phyloP scores from a whole-genome alignment of 768 basidiomycete genomes.

The Leccinum olivaceopallidum region DNA sequence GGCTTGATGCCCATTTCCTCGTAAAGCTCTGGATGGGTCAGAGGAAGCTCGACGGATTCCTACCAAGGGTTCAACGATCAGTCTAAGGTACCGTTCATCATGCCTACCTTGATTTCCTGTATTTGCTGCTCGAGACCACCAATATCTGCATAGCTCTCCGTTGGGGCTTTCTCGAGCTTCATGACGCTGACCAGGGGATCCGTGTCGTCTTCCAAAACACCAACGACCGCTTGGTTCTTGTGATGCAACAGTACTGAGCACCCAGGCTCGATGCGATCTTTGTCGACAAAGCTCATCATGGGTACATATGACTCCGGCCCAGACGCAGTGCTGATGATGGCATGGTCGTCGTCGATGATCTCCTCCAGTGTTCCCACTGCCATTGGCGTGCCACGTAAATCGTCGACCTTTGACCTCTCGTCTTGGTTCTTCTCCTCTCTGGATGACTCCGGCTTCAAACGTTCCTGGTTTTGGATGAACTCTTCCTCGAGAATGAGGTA shows the following conservation, averaged over 20 bases:
- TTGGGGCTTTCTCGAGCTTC: slow-evolving; percentile 99
- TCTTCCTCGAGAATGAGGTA: slow-evolving; percentile 95
- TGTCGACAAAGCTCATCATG: slow-evolving; percentile 98
- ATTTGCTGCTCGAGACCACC: slow-evolving; percentile 97
- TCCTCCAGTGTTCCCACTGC: slow-evolving; percentile 98
- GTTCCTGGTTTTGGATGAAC: slow-evolving; percentile 90
- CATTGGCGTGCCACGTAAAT: slow-evolving; percentile 94
- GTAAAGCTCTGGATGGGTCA: slow-evolving; percentile 97
- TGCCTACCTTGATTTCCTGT: slow-evolving; percentile 94
- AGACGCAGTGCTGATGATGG: slow-evolving; percentile 93
- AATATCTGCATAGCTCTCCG: slow-evolving; percentile 97
- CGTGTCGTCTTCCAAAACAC: slow-evolving; percentile 92
- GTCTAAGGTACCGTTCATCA: background rate
- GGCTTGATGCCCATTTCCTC: slow-evolving; percentile 99
- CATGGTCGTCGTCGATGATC: slow-evolving; percentile 97
- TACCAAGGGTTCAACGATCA: slow-evolving; percentile 29
- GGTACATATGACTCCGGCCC: slow-evolving; percentile 97
- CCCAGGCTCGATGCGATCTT: slow-evolving; percentile 94
- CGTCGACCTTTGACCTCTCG: slow-evolving; percentile 91
- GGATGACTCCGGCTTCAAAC: slow-evolving; percentile 82
- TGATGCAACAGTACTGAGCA: slow-evolving; percentile 95
- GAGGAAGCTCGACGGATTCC: slow-evolving; percentile 97
- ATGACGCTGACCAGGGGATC: slow-evolving; percentile 98
- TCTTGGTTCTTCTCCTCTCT: slow-evolving; percentile 96
- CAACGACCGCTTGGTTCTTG: slow-evolving; percentile 93